A percentile compares a stretch with the other conserved stretches of the same genome.
Conservation (phyloP, 495 filamentous ascomycete genomes). For the Trichoderma erinaceum region DNA sequence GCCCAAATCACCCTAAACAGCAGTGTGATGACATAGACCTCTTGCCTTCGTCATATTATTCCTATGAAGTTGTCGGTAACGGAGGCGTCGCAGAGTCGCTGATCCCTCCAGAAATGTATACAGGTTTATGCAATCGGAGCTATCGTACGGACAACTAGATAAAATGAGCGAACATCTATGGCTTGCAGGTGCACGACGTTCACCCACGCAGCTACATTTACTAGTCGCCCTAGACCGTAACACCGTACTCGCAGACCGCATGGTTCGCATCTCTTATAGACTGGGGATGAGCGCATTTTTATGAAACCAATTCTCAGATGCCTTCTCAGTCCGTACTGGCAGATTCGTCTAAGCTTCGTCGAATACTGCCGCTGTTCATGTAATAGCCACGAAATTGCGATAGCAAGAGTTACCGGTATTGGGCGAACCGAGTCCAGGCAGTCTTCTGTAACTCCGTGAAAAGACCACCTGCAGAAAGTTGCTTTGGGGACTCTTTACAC, state of each 20-base stretch:
- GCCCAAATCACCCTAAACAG: too few relatives aligned
- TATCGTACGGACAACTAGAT: background rate
- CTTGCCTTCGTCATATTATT: background rate
- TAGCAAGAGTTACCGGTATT: slow-evolving; percentile 6
- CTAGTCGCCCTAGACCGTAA: slow-evolving; percentile 30
- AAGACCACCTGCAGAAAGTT: background rate
- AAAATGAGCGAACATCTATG: background rate
- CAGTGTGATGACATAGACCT: background rate
- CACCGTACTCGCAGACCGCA: slow-evolving; percentile 30
- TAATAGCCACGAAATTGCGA: background rate
- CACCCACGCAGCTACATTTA: slow-evolving; percentile 24
- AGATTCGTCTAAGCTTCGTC: slow-evolving; percentile 15
- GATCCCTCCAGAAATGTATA: background rate
- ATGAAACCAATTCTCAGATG: slow-evolving; percentile 34
- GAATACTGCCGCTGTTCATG: background rate
- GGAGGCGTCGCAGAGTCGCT: background rate
- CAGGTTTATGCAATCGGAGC: background rate
- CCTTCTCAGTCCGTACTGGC: slow-evolving; percentile 35
- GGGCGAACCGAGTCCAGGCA: background rate
- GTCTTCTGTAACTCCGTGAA: background rate
- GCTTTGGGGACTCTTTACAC: slow-evolving; percentile 35
- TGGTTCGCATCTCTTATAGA: slow-evolving; percentile 33
- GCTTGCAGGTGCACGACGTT: background rate
- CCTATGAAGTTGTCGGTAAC: background rate
- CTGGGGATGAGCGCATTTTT: slow-evolving; percentile 25